Percentiles rank a stretch among this genome's conserved stretches.
Conservation (phyloP, 1,139 yeast species). For the Hyphopichia buzzinii region DNA sequence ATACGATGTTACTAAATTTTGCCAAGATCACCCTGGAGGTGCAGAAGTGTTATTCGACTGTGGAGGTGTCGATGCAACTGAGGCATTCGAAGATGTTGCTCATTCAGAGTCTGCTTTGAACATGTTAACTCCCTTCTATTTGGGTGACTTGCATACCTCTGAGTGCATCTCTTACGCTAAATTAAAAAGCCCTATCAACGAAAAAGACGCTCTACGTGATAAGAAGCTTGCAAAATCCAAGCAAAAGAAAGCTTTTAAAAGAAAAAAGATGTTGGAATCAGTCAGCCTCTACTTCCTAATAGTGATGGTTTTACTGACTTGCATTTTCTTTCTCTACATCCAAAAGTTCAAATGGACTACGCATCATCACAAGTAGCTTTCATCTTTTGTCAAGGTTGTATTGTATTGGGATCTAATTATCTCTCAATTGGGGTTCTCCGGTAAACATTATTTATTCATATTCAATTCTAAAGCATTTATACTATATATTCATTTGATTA, state of each 20-base stretch:
- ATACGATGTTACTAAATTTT: constrained; percentile 53
- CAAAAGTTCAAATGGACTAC: constrained; percentile 29
- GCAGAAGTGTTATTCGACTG: constrained; percentile 64
- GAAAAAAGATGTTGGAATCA: constrained; percentile 15
- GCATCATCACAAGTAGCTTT: not conserved
- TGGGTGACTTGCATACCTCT: constrained; percentile 28
- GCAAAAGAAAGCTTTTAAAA: constrained; percentile 8
- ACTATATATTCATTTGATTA: no score
- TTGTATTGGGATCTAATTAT: no score
- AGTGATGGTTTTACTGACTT: constrained; percentile 24
- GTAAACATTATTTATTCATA: not conserved
- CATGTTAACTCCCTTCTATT: constrained; percentile 38
- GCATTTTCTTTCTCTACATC: constrained; percentile 23
- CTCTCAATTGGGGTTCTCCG: no score
- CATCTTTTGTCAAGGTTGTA: no score
- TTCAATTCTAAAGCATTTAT: not conserved
- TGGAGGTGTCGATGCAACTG: constrained; percentile 74
- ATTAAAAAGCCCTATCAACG: not conserved
- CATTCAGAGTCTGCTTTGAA: constrained; percentile 44
- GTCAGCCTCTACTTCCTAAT: constrained; percentile 20
- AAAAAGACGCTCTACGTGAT: not conserved
- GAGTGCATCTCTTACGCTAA: constrained; percentile 15
- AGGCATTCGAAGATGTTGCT: constrained; percentile 53
- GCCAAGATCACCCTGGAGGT: constrained; percentile 66
- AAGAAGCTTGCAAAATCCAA: constrained; percentile 7